Base-by-base conservation (phyloP, 495 filamentous ascomycete genomes). In the Letharia columbiana region DNA sequence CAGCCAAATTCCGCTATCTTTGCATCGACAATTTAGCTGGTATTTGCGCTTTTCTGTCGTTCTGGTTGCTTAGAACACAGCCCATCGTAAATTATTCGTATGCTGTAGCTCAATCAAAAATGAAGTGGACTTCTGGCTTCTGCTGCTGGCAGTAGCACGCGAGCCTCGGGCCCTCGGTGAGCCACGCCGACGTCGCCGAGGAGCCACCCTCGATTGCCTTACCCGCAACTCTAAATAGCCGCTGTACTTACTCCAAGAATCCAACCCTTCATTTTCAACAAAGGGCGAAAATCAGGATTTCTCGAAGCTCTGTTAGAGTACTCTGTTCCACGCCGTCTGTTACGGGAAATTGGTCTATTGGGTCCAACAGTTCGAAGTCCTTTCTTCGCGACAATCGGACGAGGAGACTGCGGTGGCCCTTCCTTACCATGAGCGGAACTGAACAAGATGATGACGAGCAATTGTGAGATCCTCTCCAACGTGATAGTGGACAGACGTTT, bases 371-470 rank as follows among this genome's bases (percentile, higher is more conserved):
- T 8, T 39, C 37, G 37, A 39, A 39, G 37, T 23, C 35, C 11
- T n/a, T 40, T 40, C 40, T 13, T 42, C 23, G 23, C 4, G 10
- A 13, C 28, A 28, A 11, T 4, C 23, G n/a, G 12, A 56, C 52
- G 3, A 35, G 18, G 28, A 17, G 52, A 56, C 4, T 35, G 52
- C 52, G 2, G 28, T 56, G 28, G n/a, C 7, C 4, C n/a, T 44
- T 20, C n/a, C 12, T 49, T 23, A 35, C 5, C 31, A 66, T 66
- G 64, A 28, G 42, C 33, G 57, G 33, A 23, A 9, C 2, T 17
- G 45, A 42, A 37, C 9, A 44, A 35, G 45, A 65, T 23, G 61
- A 70, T 17, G 65, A 70, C 42, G 68, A 70, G 28, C 33, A 10
- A 33, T 49, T 67, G 68, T 70, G 44, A 59, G 52, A 8, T 44